Evolutionary conservation across 805 yeast genomes (phyloP).

Genomic region (Clavispora vitiphila): DNA sequence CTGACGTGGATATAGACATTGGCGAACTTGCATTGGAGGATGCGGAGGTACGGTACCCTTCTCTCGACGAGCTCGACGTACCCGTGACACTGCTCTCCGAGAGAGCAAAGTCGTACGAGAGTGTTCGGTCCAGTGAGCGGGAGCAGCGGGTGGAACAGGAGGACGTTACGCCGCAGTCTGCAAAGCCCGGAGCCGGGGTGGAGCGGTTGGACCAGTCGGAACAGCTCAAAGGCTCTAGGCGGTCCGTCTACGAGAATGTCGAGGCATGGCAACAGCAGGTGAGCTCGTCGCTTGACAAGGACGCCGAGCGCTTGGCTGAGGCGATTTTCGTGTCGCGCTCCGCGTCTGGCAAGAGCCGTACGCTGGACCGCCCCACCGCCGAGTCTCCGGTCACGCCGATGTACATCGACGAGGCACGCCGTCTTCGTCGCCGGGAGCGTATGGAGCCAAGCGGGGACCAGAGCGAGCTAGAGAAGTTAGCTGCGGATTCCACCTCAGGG

Average conservation of each 20-base stretch:
- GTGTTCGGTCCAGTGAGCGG: neutral
- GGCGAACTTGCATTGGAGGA: constrained; percentile 25
- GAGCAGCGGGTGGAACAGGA: too few species aligned
- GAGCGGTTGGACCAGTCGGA: neutral
- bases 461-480: neutral
- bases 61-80: constrained; percentile 31
- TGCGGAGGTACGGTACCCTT: constrained; percentile 50
- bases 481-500: too few species aligned
- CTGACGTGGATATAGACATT: constrained; percentile 10
- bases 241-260: constrained; percentile 16
- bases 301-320: constrained; percentile 35
- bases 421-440: neutral
- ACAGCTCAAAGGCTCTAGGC: neutral
- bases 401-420: neutral
- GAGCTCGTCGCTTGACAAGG: constrained; percentile 18
- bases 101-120: neutral
- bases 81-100: neutral
- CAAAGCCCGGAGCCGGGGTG: too few species aligned
- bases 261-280: constrained; percentile 36
- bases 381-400: neutral
- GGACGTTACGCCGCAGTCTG: too few species aligned
- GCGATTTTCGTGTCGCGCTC: constrained; percentile 32
- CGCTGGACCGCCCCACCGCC: neutral
- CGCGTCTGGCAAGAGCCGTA: neutral
- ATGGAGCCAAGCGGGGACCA: neutral